These are phyloP conservation scores for Reticulascus tulasneorum DNA, from an alignment of 2,329 filamentous ascomycete species.

Conservation along the genomic window DNA sequence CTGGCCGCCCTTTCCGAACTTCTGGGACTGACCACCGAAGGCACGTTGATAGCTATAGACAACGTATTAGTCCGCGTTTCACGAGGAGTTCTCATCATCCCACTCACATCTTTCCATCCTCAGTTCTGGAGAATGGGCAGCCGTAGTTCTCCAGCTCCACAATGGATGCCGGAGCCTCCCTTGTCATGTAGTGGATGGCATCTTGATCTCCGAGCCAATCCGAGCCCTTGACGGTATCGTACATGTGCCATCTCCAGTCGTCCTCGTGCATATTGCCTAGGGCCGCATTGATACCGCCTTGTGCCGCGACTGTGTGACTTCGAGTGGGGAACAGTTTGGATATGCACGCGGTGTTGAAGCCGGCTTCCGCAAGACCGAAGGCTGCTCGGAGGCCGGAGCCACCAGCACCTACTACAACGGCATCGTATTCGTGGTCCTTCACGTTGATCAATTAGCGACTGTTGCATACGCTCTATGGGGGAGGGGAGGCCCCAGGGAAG, in stretches of 20 bases:
- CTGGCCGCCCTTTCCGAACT: constrained; percentile 94
- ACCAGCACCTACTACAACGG: constrained; percentile 84
- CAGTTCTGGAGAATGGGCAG: constrained; percentile 93
- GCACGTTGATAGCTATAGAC: constrained; percentile 81
- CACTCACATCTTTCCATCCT: constrained; percentile 86
- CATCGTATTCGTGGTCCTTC: constrained; percentile 98
- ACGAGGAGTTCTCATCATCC: too few species aligned
- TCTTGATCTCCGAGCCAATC: constrained; percentile 98
- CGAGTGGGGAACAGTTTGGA: constrained; percentile 82
- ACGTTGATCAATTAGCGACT: too few species aligned
- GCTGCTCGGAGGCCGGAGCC: constrained; percentile 78
- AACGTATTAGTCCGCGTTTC: constrained; percentile 15
- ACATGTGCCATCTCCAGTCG: constrained; percentile 99
- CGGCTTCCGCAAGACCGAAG: constrained; percentile 81
- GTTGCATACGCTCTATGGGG: too few species aligned
- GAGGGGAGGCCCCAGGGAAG: too few species aligned
- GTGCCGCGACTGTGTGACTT: constrained; percentile 77
- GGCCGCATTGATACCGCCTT: constrained; percentile 84
- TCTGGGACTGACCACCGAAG: constrained; percentile 94
- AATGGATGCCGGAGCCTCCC: constrained; percentile 86
- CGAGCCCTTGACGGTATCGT: constrained; percentile 96
- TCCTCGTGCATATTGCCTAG: constrained; percentile 97
- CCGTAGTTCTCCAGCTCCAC: constrained; percentile 97
- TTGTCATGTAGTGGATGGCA: constrained; percentile 97
- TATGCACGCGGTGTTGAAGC: constrained; percentile 87